These are phyloP conservation scores for Prunus armeniaca DNA, from an alignment of 306 rosid genomes.

Conservation along the genomic window DNA sequence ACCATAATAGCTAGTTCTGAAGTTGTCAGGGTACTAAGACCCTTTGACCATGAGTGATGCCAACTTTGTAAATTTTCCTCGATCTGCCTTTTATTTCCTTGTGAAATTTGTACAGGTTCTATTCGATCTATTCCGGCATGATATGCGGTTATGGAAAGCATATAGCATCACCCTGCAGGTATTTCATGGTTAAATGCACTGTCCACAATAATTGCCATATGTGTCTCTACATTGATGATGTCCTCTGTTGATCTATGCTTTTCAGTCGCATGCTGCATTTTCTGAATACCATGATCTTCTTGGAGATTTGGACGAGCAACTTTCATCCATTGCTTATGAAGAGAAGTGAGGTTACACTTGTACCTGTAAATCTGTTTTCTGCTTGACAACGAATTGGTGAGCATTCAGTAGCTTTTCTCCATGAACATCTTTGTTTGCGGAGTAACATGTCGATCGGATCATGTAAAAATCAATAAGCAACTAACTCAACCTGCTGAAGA, in stretches of 20 bases:
- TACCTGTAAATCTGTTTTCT: constrained; percentile 21
- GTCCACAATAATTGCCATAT: constrained; percentile 2
- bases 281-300: constrained; percentile 72
- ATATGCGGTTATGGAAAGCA: constrained; percentile 82
- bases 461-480: constrained; percentile 5
- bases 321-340: constrained; percentile 49
- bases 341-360: constrained; percentile 26
- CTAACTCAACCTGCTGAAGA: neutral
- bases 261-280: constrained; percentile 59
- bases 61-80: constrained; percentile 15
- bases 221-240: neutral
- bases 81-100: constrained; percentile 20
- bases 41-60: neutral
- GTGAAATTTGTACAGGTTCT: constrained; percentile 57
- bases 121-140: constrained; percentile 77
- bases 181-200: constrained; percentile 8
- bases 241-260: constrained; percentile 21
- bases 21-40: neutral
- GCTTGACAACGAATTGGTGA: constrained; percentile 27
- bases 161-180: constrained; percentile 82
- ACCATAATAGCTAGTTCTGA: neutral
- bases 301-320: constrained; percentile 69
- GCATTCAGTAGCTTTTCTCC: constrained; percentile 5
- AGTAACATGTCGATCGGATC: neutral
- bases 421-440: constrained; percentile 16